Evolutionary conservation across 257 asterid species (phyloP).

Genomic region (Sherardia arvensis): DNA sequence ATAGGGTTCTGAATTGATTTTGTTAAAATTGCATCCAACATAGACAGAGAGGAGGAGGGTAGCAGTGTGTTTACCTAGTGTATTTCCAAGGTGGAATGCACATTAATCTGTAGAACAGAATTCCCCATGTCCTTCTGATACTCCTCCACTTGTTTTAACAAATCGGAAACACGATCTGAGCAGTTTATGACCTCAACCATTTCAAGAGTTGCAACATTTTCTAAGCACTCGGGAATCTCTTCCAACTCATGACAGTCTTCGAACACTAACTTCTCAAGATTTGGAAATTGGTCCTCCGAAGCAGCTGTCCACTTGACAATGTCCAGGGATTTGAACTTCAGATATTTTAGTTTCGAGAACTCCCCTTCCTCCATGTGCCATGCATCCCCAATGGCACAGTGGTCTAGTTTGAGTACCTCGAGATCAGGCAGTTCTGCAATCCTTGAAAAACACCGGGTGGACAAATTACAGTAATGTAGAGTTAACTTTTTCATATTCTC

Average conservation of each 20-base stretch:
- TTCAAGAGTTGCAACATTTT: not conserved
- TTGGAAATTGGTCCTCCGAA: not conserved
- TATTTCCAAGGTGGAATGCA: not conserved
- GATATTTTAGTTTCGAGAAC: slow-evolving; percentile 8
- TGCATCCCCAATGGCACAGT: not conserved
- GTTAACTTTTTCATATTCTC: not conserved
- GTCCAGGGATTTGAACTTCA: not conserved
- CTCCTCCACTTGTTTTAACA: not conserved
- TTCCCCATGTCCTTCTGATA: not conserved
- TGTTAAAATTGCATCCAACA: too few species aligned
- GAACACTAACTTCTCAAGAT: not conserved
- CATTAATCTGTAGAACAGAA: not conserved
- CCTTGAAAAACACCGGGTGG: not conserved
- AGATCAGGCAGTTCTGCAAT: slow-evolving; percentile 1
- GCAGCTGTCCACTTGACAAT: slow-evolving; percentile 12
- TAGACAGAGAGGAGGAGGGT: too few species aligned
- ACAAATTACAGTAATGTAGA: not conserved
- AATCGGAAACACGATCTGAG: not conserved
- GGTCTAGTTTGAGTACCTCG: not conserved
- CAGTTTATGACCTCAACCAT: not conserved
- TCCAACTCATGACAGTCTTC: not conserved
- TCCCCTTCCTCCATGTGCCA: slow-evolving; percentile 11
- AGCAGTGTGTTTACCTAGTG: not conserved
- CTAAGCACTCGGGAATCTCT: not conserved
- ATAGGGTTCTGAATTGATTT: too few species aligned